Percentiles rank a stretch among this genome's conserved stretches.
Evolutionary conservation across 2,329 filamentous ascomycete species (phyloP).

Genomic region (Aspergillus brasiliensis): DNA sequence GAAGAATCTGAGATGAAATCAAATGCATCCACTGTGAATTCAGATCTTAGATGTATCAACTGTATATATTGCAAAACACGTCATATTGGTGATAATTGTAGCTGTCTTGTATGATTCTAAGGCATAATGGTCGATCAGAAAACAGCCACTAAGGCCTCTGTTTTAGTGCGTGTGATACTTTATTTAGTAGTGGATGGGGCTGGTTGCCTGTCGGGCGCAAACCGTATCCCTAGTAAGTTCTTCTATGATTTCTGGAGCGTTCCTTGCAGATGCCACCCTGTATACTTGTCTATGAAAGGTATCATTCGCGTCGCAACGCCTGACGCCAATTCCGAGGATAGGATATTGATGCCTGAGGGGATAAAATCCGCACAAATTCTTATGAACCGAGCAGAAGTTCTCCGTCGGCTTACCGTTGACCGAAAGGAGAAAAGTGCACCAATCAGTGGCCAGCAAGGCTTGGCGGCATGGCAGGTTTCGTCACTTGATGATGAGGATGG

Average conservation of each 20-base stretch:
- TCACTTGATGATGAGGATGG: too few relatives aligned
- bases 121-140: not conserved
- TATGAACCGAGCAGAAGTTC: not conserved
- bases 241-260: not conserved
- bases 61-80: slow-evolving; percentile 5
- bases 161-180: not conserved
- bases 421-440: slow-evolving; percentile 10
- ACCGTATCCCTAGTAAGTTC: not conserved
- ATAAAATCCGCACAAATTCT: not conserved
- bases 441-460: slow-evolving; percentile 4
- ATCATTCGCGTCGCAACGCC: not conserved
- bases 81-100: not conserved
- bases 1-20: not conserved
- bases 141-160: not conserved
- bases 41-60: slow-evolving; percentile 4
- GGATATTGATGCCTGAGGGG: not conserved
- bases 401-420: slow-evolving; percentile 8
- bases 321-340: not conserved
- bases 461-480: slow-evolving; percentile 2
- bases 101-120: not conserved
- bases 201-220: not conserved
- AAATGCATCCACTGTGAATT: not conserved
- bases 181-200: not conserved
- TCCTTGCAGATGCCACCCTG: not conserved
- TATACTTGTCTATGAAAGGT: not conserved